Base-by-base conservation (phyloP, 306 rosid species). In the Begonia peltatifolia region DNA sequence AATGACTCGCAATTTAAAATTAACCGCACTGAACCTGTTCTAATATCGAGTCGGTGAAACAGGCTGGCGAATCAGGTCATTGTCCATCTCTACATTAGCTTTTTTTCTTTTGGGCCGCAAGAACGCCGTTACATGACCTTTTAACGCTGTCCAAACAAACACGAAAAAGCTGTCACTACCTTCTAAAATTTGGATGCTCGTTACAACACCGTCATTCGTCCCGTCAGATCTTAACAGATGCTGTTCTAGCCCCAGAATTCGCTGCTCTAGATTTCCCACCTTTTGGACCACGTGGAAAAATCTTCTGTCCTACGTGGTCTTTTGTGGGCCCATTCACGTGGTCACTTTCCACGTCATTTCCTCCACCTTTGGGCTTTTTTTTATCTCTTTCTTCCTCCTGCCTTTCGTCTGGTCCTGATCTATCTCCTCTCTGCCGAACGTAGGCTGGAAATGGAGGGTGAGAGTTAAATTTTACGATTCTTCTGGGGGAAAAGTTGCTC, bases 211-310 rank as follows among this genome's bases (percentile, higher is more conserved):
- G 63, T 63, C 81, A 75, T 72, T 79, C 75, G 82, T 75, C 22
- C 9, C 14, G 25, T 47, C 23, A 22, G 66, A 69, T 74, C 77
- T 79, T 67, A 14, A 48, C 14, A 71, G 65, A 73, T 78, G 38
- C 52, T 67, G 41, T 56, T 35, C 41, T 30, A 55, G 50, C 62
- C 68, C 52, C 49, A 41, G 41, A 61, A 63, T 74, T 60, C 61
- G 36, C 51, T 36, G 72, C 85, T 79, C 79, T 77, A 56, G 93
- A 86, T 86, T 65, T 60, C 50, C 73, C 57, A 66, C 58, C 53
- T 38, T 59, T 57, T 18, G 47, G 14, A 49, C 67, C 67, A 59
- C 49, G 72, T 75, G 81, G 78, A 79, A 85, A 81, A 79, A 82
- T 79, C 87, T 76, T 4, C 3, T 9, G 9, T 64, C 69, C 71